A percentile compares a stretch with the other conserved stretches of the same genome.
phyloP scores from a whole-genome alignment of 1,139 yeast genomes.

The Scheffersomyces illinoinensis region DNA sequence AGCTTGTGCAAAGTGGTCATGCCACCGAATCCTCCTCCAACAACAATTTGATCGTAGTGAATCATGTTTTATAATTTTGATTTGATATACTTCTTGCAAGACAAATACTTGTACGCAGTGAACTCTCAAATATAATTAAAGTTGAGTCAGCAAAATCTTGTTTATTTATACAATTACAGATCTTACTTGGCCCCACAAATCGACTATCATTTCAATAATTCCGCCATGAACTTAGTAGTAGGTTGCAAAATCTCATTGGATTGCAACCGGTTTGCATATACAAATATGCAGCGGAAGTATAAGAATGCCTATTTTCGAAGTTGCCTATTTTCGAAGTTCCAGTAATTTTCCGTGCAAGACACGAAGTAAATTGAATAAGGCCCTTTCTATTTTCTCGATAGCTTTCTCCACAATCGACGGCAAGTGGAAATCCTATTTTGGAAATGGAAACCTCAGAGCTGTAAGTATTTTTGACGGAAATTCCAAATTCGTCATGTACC shows the following conservation, averaged over 20 bases:
- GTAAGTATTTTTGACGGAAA: background rate
- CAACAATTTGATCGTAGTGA: conserved; percentile 1
- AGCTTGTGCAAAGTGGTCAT: conserved; percentile 1
- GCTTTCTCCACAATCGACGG: background rate
- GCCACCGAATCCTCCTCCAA: background rate
- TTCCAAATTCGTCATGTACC: background rate
- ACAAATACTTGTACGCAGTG: background rate
- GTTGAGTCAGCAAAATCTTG: background rate
- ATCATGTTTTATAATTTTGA: background rate
- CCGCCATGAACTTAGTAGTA: background rate
- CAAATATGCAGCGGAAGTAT: background rate
- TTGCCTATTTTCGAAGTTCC: background rate
- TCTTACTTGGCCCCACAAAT: background rate
- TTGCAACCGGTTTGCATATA: background rate
- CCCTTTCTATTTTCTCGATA: background rate
- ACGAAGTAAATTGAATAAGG: background rate
- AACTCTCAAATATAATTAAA: background rate
- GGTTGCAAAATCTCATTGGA: background rate
- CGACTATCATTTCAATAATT: background rate
- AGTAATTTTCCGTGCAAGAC: background rate
- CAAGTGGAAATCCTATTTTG: background rate
- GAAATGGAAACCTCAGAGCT: background rate
- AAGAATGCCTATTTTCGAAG: background rate
- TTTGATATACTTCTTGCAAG: background rate
- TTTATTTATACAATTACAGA: background rate